Conservation (phyloP, 208 protist genomes). For the Vickermania ingenoplastis region DNA sequence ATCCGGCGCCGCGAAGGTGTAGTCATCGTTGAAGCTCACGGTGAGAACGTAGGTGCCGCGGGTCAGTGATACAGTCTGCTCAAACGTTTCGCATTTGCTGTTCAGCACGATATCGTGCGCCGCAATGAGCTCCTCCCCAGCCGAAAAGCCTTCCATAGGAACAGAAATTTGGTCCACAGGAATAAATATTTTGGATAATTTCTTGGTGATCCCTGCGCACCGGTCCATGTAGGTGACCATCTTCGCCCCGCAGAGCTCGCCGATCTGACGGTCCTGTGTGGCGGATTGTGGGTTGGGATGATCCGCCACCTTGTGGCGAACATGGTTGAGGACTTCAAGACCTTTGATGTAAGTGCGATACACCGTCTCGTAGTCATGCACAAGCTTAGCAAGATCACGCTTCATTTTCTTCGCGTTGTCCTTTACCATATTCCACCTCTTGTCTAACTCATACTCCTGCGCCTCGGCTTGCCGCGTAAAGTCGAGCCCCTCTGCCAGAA, state of each 20-base stretch:
- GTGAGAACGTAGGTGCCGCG: conserved; percentile 63
- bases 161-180: conserved; percentile 32
- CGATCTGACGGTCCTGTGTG: conserved; percentile 41
- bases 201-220: conserved; percentile 49
- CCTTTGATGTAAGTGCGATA: conserved; percentile 55
- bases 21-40: conserved; percentile 70
- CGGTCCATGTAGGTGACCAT: conserved; percentile 69
- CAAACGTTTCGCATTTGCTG: conserved; percentile 30
- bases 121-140: conserved; percentile 35
- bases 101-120: conserved; percentile 35
- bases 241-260: conserved; percentile 52
- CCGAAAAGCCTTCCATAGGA: conserved; percentile 28
- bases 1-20: conserved; percentile 49
- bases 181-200: conserved; percentile 59
- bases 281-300: conserved; percentile 21
- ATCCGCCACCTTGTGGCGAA: conserved; percentile 40
- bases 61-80: conserved; percentile 26
- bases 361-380: conserved; percentile 41
- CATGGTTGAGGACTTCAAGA: conserved; percentile 69
- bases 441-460: conserved; percentile 59
- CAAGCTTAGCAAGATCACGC: conserved; percentile 31
- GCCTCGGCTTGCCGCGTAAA: conserved; percentile 61
- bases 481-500: conserved; percentile 71
- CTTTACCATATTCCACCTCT: conserved; percentile 27
- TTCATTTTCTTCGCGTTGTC: conserved; percentile 24